Evolutionary conservation across 148 eudicot species (phyloP).

Genomic region (Dianthus caryophyllus): DNA sequence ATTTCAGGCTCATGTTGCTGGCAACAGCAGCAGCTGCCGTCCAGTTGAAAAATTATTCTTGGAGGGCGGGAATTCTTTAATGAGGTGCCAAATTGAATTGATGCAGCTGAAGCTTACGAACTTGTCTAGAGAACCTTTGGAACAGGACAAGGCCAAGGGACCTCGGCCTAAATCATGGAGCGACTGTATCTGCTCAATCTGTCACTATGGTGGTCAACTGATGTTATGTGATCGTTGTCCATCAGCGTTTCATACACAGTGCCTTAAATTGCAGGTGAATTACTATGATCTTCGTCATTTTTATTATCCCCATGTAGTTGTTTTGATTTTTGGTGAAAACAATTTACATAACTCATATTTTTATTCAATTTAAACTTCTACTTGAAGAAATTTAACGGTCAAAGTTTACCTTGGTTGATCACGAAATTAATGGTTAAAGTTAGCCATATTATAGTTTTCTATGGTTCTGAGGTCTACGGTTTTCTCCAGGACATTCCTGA

Average conservation of each 20-base stretch:
- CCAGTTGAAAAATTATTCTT: constrained; percentile 73
- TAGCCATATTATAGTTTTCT: background rate
- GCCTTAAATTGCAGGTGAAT: constrained; percentile 71
- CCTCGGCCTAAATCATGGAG: constrained; percentile 26
- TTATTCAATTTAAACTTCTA: no score
- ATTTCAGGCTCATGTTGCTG: constrained; percentile 84
- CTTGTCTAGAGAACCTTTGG: constrained; percentile 22
- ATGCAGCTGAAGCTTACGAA: constrained; percentile 19
- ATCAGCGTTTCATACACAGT: constrained; percentile 67
- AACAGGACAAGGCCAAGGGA: constrained; percentile 27
- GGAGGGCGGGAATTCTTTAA: constrained; percentile 70
- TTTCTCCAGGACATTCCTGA: constrained; percentile 62
- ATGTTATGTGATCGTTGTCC: constrained; percentile 87
- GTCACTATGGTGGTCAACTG: constrained; percentile 76
- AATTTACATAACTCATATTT: no score
- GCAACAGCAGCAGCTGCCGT: constrained; percentile 34
- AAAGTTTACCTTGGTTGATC: background rate
- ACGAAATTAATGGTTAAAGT: background rate
- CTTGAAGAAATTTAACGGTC: background rate
- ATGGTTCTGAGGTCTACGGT: constrained; percentile 17
- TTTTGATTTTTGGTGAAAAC: no score
- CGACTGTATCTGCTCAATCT: constrained; percentile 78
- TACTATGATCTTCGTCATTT: no score
- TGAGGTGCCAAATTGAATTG: constrained; percentile 65
- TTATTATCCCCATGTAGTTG: no score